Conservation (phyloP, 1,284 basidiomycete genomes). For the Ceratobasidium sp. region DNA sequence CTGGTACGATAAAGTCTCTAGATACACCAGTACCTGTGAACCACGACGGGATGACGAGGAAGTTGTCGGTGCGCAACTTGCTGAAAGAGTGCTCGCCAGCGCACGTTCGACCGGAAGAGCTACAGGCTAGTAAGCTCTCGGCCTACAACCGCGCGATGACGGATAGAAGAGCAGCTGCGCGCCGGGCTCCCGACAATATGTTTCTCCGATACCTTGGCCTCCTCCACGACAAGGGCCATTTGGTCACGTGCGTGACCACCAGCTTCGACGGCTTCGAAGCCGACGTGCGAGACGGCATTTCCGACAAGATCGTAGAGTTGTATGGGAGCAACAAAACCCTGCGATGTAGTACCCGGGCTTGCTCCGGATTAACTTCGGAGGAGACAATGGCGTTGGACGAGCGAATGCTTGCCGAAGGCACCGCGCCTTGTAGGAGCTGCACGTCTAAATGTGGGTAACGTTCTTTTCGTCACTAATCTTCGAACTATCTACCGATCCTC, state of each 20-base stretch:
- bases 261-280: slow-evolving; percentile 21
- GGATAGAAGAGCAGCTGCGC: neutral
- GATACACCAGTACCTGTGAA: neutral
- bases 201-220: neutral
- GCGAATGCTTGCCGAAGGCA: neutral
- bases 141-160: neutral
- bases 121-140: neutral
- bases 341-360: neutral
- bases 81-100: neutral
- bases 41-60: neutral
- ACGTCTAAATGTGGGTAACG: neutral
- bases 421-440: neutral
- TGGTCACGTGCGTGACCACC: neutral
- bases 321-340: slow-evolving; percentile 21
- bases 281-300: neutral
- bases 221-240: neutral
- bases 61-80: neutral
- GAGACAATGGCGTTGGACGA: neutral
- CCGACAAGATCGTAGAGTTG: neutral
- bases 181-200: neutral
- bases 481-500: neutral
- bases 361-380: neutral
- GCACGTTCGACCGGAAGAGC: neutral
- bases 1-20: neutral
- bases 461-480: neutral